Evolutionary conservation across 1,284 basidiomycete species (phyloP).

Genomic region (Sporisorium reilianum): DNA sequence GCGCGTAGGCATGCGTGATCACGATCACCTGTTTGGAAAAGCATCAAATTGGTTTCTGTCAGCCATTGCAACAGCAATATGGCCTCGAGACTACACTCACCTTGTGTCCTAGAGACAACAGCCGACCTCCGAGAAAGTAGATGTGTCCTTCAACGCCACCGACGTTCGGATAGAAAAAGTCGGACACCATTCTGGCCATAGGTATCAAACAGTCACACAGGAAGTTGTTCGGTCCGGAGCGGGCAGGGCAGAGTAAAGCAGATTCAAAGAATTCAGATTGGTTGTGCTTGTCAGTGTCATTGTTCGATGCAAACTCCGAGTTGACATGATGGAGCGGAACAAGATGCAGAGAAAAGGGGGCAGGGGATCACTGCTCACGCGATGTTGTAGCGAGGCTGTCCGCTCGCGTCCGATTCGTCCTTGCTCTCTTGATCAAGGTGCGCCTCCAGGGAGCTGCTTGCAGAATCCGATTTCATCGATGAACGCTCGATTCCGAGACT

Average conservation of each 20-base stretch:
- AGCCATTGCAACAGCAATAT: not conserved
- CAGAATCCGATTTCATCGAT: conserved; percentile 1
- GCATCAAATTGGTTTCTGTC: not conserved
- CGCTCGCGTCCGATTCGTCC: conserved; percentile 8
- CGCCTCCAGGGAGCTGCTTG: not conserved
- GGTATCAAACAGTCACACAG: not conserved
- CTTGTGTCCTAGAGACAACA: conserved; percentile 87
- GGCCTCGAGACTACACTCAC: conserved; percentile 70
- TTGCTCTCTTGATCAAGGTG: not conserved
- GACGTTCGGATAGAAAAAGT: conserved; percentile 95
- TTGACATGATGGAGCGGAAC: not conserved
- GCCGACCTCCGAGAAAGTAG: conserved; percentile 75
- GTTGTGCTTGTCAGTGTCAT: conserved; percentile 14
- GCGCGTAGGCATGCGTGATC: conserved; percentile 90
- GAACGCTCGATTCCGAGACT: conserved; percentile 22
- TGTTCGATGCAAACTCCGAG: not conserved
- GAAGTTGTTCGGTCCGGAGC: not conserved
- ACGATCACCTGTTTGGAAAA: conserved; percentile 80
- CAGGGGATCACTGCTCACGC: conserved; percentile 42
- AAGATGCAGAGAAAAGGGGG: not conserved
- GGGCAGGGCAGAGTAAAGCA: not conserved
- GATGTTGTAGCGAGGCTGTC: conserved; percentile 42
- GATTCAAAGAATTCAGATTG: not conserved
- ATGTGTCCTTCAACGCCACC: conserved; percentile 98
- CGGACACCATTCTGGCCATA: conserved; percentile 85